These are phyloP conservation scores for Daldinia loculata DNA, from an alignment of 495 filamentous ascomycete species.

Conservation along the genomic window DNA sequence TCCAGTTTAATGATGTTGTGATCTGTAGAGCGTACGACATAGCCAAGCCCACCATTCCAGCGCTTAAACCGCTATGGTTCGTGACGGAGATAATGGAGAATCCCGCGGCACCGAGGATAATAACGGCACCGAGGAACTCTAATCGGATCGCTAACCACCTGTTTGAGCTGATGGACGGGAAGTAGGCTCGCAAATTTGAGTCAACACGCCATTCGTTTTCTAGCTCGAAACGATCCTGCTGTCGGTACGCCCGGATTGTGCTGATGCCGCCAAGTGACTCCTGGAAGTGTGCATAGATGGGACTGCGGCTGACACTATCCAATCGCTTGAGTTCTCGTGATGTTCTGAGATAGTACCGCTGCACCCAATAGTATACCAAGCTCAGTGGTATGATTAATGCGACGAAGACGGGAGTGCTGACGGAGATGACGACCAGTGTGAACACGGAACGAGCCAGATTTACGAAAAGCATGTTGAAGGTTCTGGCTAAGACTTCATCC, in stretches of 20 bases:
- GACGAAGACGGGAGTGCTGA: constrained; percentile 82
- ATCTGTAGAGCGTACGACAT: constrained; percentile 99
- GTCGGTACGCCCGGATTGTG: constrained; percentile 96
- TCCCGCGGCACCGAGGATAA: constrained; percentile 86
- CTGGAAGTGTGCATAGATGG: constrained; percentile 98
- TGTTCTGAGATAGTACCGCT: constrained; percentile 95
- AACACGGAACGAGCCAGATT: constrained; percentile 86
- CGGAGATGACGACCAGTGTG: constrained; percentile 85
- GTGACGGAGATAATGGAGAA: constrained; percentile 85
- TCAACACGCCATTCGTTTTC: constrained; percentile 99
- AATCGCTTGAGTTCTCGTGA: constrained; percentile 96
- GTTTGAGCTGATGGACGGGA: constrained; percentile 95
- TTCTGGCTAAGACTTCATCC: constrained; percentile 92
- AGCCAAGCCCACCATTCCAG: constrained; percentile 87
- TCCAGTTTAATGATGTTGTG: constrained; percentile 99
- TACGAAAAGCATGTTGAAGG: constrained; percentile 93
- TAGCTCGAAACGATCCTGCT: constrained; percentile 83
- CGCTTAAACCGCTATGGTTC: constrained; percentile 69
- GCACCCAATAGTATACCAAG: constrained; percentile 88
- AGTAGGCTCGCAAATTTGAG: constrained; percentile 93
- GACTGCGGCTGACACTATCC: constrained; percentile 93
- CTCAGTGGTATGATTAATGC: constrained; percentile 81
- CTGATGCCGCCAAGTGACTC: constrained; percentile 94
- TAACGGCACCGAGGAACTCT: constrained; percentile 94
- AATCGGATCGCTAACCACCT: constrained; percentile 95